Evolutionary conservation across 2,329 filamentous ascomycete species (phyloP).

Genomic region (Colletotrichum zoysiae): DNA sequence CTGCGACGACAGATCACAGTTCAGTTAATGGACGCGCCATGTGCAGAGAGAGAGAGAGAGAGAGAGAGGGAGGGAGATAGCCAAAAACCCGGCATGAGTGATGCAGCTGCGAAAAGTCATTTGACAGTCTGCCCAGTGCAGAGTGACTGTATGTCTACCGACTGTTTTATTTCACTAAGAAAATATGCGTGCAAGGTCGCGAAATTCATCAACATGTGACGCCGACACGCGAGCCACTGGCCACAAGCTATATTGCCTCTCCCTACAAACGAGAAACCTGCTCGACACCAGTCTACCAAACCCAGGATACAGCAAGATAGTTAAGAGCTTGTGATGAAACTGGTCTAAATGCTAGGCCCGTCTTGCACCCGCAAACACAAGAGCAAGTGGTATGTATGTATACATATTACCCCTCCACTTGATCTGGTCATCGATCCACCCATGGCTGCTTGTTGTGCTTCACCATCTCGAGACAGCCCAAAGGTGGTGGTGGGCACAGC

Average conservation of each 20-base stretch:
- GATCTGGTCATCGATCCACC: conserved; percentile 17
- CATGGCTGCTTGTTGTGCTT: conserved; percentile 8
- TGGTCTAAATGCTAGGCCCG: not conserved
- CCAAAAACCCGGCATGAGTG: not conserved
- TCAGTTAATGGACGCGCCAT: not conserved
- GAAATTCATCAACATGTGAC: conserved; percentile 26
- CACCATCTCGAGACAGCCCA: conserved; percentile 4
- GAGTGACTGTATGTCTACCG: not conserved
- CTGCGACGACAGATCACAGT: not conserved
- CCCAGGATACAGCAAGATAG: not conserved
- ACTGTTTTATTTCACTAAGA: not conserved
- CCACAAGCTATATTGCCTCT: conserved; percentile 1
- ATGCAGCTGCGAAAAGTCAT: not conserved
- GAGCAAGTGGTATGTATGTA: not conserved
- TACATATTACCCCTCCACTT: not conserved
- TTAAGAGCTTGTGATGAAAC: not conserved
- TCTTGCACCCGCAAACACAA: not conserved
- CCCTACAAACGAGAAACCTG: not conserved
- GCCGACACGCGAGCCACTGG: conserved; percentile 8
- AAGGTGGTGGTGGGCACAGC: conserved; percentile 4
- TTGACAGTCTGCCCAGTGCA: not conserved
- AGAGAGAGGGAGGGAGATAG: too few species aligned
- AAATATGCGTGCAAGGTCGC: not conserved
- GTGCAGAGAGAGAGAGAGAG: not conserved
- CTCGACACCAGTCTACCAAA: not conserved